Percentiles rank a stretch among this genome's conserved stretches.
Conservation (phyloP, 2,329 filamentous ascomycete genomes). For the Alternaria dauci region DNA sequence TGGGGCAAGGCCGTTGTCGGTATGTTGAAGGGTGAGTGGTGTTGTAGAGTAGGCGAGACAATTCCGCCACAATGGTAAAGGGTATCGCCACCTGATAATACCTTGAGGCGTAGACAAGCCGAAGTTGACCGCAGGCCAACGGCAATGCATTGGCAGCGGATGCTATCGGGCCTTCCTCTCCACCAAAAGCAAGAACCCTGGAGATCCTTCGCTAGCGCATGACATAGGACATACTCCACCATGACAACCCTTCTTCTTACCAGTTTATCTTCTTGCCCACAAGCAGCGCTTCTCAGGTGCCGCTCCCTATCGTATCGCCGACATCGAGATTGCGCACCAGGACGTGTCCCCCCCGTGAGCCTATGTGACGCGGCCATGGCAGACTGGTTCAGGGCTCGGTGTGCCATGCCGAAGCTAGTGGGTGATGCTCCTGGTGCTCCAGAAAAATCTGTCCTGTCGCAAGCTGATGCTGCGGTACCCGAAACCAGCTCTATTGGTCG, state of each 20-base stretch:
- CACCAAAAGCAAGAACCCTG: constrained; percentile 3
- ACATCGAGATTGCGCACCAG: constrained; percentile 4
- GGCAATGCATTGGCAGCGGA: constrained; percentile 1
- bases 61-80: background rate
- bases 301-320: background rate
- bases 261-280: constrained; percentile 1
- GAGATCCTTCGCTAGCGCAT: constrained; percentile 10
- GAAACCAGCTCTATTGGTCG: background rate
- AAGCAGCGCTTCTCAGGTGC: background rate
- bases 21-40: background rate
- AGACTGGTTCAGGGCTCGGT: constrained; percentile 4
- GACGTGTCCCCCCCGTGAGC: background rate
- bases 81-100: background rate
- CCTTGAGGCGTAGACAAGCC: background rate
- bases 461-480: constrained; percentile 6
- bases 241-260: constrained; percentile 6
- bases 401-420: constrained; percentile 15
- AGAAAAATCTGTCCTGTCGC: constrained; percentile 14
- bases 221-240: background rate
- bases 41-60: background rate
- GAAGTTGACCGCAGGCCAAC: background rate
- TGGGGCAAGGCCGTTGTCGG: background rate
- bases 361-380: background rate
- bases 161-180: constrained; percentile 14
- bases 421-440: background rate